phyloP scores from a whole-genome alignment of 108 stramenopile species.

The Cyclostephanos tholiformis region DNA sequence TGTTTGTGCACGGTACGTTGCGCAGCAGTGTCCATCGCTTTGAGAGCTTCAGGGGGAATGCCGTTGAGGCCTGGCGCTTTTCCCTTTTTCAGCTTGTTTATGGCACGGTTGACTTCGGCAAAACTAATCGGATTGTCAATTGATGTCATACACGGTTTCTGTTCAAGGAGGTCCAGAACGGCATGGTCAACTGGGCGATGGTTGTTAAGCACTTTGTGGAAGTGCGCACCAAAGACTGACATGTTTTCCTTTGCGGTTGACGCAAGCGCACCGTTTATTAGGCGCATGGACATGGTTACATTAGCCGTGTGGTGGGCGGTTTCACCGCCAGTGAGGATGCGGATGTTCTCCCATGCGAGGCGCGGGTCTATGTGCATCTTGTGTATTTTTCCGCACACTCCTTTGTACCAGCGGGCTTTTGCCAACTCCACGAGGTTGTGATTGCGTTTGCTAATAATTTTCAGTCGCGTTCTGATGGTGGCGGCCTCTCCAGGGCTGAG shows the following conservation, averaged over 20 bases:
- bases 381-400: too few species aligned
- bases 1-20: background rate
- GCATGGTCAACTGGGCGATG: background rate
- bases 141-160: background rate
- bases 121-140: background rate
- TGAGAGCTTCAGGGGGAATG: background rate
- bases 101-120: background rate
- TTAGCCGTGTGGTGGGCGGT: too few species aligned
- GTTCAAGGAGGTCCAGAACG: background rate
- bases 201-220: background rate
- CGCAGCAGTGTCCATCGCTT: slow-evolving; percentile 5
- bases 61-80: slow-evolving; percentile 16
- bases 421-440: too few species aligned
- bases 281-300: too few species aligned
- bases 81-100: slow-evolving; percentile 3
- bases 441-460: too few species aligned
- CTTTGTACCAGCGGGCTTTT: too few species aligned
- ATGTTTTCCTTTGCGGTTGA: background rate
- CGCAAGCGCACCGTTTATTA: background rate
- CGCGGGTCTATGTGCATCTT: too few species aligned
- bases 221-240: background rate
- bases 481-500: too few species aligned
- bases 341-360: too few species aligned
- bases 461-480: too few species aligned
- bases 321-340: too few species aligned